These are phyloP conservation scores for Colletotrichum graminicola DNA, from an alignment of 2,329 filamentous ascomycete genomes.

Conservation along the genomic window DNA sequence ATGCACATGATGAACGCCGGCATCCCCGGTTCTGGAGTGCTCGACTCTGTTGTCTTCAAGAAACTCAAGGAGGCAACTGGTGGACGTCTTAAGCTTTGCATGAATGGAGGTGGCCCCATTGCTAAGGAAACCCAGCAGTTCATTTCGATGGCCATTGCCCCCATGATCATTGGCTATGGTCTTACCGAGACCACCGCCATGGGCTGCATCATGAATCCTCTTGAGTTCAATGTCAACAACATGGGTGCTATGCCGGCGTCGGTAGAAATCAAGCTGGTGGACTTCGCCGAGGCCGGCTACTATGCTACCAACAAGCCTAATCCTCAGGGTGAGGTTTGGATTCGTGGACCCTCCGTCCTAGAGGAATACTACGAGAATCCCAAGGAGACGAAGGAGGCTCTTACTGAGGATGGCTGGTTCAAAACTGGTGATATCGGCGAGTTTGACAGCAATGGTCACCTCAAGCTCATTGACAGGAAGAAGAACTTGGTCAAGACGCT, in stretches of 20 bases:
- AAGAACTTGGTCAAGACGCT: conserved; percentile 90
- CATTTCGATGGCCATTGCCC: conserved; percentile 88
- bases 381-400: conserved; percentile 78
- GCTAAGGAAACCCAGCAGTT: conserved; percentile 88
- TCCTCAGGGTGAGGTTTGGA: conserved; percentile 90
- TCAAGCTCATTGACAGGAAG: conserved; percentile 85
- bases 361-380: conserved; percentile 82
- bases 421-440: conserved; percentile 89
- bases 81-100: conserved; percentile 81
- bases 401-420: conserved; percentile 85
- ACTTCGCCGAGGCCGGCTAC: conserved; percentile 87
- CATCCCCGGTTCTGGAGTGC: conserved; percentile 73
- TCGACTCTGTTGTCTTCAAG: conserved; percentile 88
- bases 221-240: conserved; percentile 79
- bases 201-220: conserved; percentile 80
- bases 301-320: conserved; percentile 78
- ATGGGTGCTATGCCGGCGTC: conserved; percentile 80
- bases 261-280: conserved; percentile 87
- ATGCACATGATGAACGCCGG: conserved; percentile 63
- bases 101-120: conserved; percentile 89
- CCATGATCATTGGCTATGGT: conserved; percentile 91
- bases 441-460: conserved; percentile 77
- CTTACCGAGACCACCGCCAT: conserved; percentile 87
- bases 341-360: conserved; percentile 80
- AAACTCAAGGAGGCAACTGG: conserved; percentile 93